Conservation (phyloP, 2,329 filamentous ascomycete genomes). For the Beauveria brongniartii region DNA sequence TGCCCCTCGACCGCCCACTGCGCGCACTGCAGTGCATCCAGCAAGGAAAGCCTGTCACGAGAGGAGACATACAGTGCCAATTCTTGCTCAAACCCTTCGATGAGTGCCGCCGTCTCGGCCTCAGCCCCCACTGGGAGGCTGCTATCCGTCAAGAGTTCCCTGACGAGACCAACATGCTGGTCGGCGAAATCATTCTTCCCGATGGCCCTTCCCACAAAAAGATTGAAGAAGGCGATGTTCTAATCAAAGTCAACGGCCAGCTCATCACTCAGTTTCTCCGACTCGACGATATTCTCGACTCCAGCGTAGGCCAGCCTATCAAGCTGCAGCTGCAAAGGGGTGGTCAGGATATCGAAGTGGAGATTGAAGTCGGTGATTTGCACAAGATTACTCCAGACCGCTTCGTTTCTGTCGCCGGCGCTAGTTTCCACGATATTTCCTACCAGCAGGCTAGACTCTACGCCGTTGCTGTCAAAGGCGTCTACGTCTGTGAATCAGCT, state of each 20-base stretch:
- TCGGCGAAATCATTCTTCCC: conserved; percentile 89
- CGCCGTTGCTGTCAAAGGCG: conserved; percentile 82
- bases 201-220: conserved; percentile 80
- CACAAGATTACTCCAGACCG: conserved; percentile 93
- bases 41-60: conserved; percentile 63
- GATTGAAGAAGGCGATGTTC: conserved; percentile 87
- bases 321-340: conserved; percentile 79
- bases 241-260: conserved; percentile 89
- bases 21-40: conserved; percentile 83
- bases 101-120: conserved; percentile 82
- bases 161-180: conserved; percentile 91
- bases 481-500: conserved; percentile 87
- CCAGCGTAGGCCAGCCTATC: conserved; percentile 71
- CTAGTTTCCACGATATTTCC: conserved; percentile 90
- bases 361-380: conserved; percentile 78
- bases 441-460: conserved; percentile 97
- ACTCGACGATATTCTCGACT: conserved; percentile 85
- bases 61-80: conserved; percentile 96
- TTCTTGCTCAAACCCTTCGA: conserved; percentile 97
- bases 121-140: conserved; percentile 80
- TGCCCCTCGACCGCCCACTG: conserved; percentile 83
- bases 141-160: conserved; percentile 77
- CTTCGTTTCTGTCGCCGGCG: conserved; percentile 89
- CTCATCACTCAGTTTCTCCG: conserved; percentile 88
- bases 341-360: conserved; percentile 77